Conservation (phyloP, 805 yeast species). For the Tetrapisispora taiwanensis region DNA sequence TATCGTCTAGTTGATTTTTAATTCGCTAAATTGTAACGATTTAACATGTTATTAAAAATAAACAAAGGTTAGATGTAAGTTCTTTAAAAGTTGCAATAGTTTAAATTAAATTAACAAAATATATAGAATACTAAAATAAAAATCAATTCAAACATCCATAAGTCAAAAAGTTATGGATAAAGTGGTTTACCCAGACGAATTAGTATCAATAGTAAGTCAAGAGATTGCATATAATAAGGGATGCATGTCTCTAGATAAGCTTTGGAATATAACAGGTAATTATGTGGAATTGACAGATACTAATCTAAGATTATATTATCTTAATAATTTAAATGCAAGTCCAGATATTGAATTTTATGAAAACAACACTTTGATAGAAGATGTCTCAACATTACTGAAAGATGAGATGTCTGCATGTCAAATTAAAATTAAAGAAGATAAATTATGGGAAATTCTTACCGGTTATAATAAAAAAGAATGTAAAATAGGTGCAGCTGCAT, state of each 20-base stretch:
- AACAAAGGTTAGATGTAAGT: too few relatives aligned
- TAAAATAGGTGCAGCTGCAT: slow-evolving; percentile 46
- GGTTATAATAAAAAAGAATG: slow-evolving; percentile 45
- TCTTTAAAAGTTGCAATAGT: too few relatives aligned
- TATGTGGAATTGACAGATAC: slow-evolving; percentile 6
- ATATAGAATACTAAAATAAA: too few relatives aligned
- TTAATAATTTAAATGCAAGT: slow-evolving; percentile 12
- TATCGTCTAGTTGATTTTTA: too few relatives aligned
- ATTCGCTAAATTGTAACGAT: too few relatives aligned
- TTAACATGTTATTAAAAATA: too few relatives aligned
- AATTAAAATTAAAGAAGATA: slow-evolving; percentile 41
- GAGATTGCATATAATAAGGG: slow-evolving; percentile 28
- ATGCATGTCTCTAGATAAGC: slow-evolving; percentile 10
- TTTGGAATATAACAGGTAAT: slow-evolving; percentile 13
- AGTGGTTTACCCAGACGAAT: slow-evolving; percentile 24
- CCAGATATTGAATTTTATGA: slow-evolving; percentile 10
- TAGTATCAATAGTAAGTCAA: slow-evolving; percentile 18
- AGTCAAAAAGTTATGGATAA: background rate
- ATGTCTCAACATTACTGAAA: slow-evolving; percentile 3
- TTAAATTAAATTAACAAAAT: too few relatives aligned
- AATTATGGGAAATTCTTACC: slow-evolving; percentile 48
- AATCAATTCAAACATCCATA: too few relatives aligned
- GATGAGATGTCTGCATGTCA: background rate
- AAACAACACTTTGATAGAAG: background rate
- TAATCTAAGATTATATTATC: slow-evolving; percentile 13